These are phyloP conservation scores for Endothia cerciana DNA, from an alignment of 2,329 filamentous ascomycete genomes.

Conservation along the genomic window DNA sequence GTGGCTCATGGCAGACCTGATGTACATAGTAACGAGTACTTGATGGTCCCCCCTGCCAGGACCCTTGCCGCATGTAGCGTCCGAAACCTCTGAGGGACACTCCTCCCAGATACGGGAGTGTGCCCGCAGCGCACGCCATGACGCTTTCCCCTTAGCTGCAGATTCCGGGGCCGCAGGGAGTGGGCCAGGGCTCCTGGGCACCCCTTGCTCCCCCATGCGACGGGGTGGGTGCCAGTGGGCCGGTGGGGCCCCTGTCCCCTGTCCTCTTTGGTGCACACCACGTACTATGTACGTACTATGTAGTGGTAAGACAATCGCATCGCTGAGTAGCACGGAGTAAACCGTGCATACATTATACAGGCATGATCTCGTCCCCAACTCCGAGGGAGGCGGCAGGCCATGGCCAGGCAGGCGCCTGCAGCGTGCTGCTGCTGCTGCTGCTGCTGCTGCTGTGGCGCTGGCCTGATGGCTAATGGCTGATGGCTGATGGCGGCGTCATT, in stretches of 20 bases:
- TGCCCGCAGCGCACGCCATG: slow-evolving; percentile 27
- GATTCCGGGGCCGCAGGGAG: slow-evolving; percentile 28
- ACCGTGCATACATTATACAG: not conserved
- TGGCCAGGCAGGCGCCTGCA: not conserved
- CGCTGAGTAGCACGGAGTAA: slow-evolving; percentile 14
- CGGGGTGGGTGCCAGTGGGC: slow-evolving; percentile 8
- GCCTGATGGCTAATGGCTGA: no score
- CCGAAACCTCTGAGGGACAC: slow-evolving; percentile 16
- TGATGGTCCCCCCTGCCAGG: slow-evolving; percentile 10
- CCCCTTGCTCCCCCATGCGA: not conserved
- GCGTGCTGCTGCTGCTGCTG: not conserved
- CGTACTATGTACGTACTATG: not conserved
- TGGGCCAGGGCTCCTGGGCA: slow-evolving; percentile 15
- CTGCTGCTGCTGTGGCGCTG: not conserved
- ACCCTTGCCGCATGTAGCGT: slow-evolving; percentile 15
- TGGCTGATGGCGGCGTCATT: slow-evolving; percentile 14
- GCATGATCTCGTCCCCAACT: not conserved
- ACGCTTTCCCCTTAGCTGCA: slow-evolving; percentile 30
- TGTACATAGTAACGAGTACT: slow-evolving; percentile 28
- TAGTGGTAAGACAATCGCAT: slow-evolving; percentile 7
- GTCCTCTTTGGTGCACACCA: not conserved
- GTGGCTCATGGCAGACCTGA: slow-evolving; percentile 1
- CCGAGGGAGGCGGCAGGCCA: not conserved
- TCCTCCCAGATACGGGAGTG: slow-evolving; percentile 28
- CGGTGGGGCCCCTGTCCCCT: slow-evolving; percentile 3